Percentiles rank a stretch among this genome's conserved stretches.
Conservation (phyloP, 2,329 filamentous ascomycete genomes). For the Apiospora rasikravindrae region DNA sequence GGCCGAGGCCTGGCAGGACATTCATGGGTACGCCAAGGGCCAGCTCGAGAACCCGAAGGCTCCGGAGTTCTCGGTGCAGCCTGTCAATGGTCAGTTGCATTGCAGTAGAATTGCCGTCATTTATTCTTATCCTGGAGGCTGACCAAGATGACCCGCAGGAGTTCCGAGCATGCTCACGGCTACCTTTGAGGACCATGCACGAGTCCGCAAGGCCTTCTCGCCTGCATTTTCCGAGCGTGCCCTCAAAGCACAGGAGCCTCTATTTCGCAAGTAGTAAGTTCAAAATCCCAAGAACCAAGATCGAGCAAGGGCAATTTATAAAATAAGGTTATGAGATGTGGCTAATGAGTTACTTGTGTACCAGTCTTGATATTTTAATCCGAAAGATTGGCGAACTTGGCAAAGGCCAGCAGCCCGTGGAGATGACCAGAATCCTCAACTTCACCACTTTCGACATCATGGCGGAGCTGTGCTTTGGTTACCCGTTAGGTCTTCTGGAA, state of each 20-base stretch:
- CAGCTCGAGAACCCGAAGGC: constrained; percentile 13
- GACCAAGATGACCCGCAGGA: neutral
- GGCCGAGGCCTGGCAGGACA: constrained; percentile 30
- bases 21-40: constrained; percentile 28
- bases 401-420: constrained; percentile 25
- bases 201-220: constrained; percentile 28
- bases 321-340: neutral
- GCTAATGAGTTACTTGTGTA: neutral
- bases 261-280: constrained; percentile 39
- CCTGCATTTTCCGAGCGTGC: constrained; percentile 31
- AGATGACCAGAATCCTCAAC: constrained; percentile 28
- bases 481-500: constrained; percentile 26
- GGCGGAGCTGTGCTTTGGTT: constrained; percentile 31
- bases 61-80: constrained; percentile 26
- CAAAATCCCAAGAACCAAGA: neutral
- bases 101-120: no score
- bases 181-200: constrained; percentile 26
- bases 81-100: constrained; percentile 27
- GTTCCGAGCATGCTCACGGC: constrained; percentile 29
- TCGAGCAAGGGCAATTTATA: no score
- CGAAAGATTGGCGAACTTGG: constrained; percentile 40
- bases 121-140: no score
- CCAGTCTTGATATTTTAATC: constrained; percentile 33
- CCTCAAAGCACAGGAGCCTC: constrained; percentile 28
- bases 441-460: constrained; percentile 32